A percentile compares a stretch with the other conserved stretches of the same genome.
Evolutionary conservation across 768 basidiomycete genomes (phyloP).

Genomic region (Filobasidium wieringae): DNA sequence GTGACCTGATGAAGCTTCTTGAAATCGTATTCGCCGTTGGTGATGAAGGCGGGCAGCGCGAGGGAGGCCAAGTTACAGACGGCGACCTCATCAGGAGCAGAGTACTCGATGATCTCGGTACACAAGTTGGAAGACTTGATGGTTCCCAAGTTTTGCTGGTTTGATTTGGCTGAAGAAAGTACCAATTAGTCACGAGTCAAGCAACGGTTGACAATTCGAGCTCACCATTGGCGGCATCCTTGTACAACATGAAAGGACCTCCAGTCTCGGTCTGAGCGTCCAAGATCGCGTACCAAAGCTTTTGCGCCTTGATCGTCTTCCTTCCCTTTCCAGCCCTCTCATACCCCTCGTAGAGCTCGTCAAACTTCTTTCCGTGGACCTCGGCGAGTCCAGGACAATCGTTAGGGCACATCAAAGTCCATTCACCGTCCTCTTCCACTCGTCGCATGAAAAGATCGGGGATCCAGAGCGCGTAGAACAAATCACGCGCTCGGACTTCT

Average conservation of each 20-base stretch:
- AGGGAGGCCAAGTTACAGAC: slow-evolving; percentile 98
- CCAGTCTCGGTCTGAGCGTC: slow-evolving; percentile 98
- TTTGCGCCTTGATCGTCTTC: slow-evolving; percentile 80
- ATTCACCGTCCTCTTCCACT: slow-evolving; percentile 74
- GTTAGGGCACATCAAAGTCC: slow-evolving; percentile 96
- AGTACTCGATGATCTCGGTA: slow-evolving; percentile 98
- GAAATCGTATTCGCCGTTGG: slow-evolving; percentile 77
- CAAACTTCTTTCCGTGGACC: slow-evolving; percentile 80
- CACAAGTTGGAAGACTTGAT: slow-evolving; percentile 99
- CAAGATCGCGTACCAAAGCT: slow-evolving; percentile 94
- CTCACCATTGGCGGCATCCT: slow-evolving; percentile 85
- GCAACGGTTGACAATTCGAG: slow-evolving; percentile 7
- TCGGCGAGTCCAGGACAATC: slow-evolving; percentile 85
- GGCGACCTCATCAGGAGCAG: slow-evolving; percentile 89
- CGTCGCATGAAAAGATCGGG: slow-evolving; percentile 98
- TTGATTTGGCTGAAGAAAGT: slow-evolving; percentile 64
- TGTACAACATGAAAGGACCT: slow-evolving; percentile 98
- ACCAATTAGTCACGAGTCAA: neutral
- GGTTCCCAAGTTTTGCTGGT: slow-evolving; percentile 94
- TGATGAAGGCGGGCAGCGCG: slow-evolving; percentile 83
- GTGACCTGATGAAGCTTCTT: slow-evolving; percentile 83
- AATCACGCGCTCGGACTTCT: slow-evolving; percentile 85
- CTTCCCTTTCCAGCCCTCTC: slow-evolving; percentile 67
- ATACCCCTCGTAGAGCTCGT: slow-evolving; percentile 54
- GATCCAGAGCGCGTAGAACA: slow-evolving; percentile 98